phyloP scores from a whole-genome alignment of 768 basidiomycete species.

The Russula earlei region DNA sequence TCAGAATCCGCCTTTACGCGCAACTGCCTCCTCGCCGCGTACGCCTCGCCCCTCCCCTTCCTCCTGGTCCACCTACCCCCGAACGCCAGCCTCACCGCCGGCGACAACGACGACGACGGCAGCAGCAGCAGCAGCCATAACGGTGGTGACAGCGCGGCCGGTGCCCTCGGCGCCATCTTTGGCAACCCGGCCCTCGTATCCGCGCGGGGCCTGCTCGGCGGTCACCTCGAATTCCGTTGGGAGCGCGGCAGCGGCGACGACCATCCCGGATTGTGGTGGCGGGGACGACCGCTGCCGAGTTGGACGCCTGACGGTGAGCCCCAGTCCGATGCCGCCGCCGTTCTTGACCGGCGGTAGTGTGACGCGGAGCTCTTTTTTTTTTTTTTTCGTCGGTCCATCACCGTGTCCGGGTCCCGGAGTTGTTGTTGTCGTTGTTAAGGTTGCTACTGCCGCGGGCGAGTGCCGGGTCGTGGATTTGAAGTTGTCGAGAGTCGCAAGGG shows the following conservation, averaged over 20 bases:
- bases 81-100: not conserved
- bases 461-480: too few species aligned
- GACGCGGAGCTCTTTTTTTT: not conserved
- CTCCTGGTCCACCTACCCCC: slow-evolving; percentile 69
- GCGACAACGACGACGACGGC: not conserved
- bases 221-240: slow-evolving; percentile 59
- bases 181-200: slow-evolving; percentile 65
- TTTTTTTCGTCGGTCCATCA: too few species aligned
- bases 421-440: not conserved
- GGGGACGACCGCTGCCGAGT: slow-evolving; percentile 28
- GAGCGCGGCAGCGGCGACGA: slow-evolving; percentile 34
- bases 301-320: slow-evolving; percentile 27
- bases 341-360: not conserved
- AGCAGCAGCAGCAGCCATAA: not conserved
- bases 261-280: slow-evolving; percentile 38
- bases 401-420: too few species aligned
- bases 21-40: slow-evolving; percentile 55
- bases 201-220: slow-evolving; percentile 44
- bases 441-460: too few species aligned
- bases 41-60: slow-evolving; percentile 69
- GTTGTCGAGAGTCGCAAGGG: too few species aligned
- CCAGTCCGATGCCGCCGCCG: too few species aligned
- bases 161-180: slow-evolving; percentile 41
- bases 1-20: slow-evolving; percentile 78
- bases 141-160: not conserved